A percentile compares a stretch with the other conserved stretches of the same genome.
phyloP scores from a whole-genome alignment of 805 yeast species.

The Metschnikowia rubicola region DNA sequence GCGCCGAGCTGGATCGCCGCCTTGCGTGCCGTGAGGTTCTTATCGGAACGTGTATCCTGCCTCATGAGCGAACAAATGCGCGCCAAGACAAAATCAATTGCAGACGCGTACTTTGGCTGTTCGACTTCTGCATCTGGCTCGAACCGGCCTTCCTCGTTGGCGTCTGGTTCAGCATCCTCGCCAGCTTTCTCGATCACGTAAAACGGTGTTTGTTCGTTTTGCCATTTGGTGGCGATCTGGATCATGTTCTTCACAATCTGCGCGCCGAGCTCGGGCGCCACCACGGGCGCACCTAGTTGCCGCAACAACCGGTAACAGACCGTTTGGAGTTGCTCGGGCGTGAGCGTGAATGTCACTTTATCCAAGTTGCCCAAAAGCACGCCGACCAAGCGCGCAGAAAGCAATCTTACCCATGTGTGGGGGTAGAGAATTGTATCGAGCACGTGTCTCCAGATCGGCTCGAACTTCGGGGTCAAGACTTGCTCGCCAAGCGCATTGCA shows the following conservation, averaged over 20 bases:
- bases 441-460: slow-evolving; percentile 48
- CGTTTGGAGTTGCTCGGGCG: slow-evolving; percentile 54
- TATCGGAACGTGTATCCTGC: slow-evolving; percentile 55
- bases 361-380: slow-evolving; percentile 44
- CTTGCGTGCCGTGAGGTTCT: slow-evolving; percentile 57
- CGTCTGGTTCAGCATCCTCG: not conserved
- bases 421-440: slow-evolving; percentile 68
- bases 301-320: slow-evolving; percentile 66
- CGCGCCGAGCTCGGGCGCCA: slow-evolving; percentile 58
- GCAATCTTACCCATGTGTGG: slow-evolving; percentile 85
- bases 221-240: slow-evolving; percentile 61
- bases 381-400: slow-evolving; percentile 59
- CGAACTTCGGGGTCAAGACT: slow-evolving; percentile 28
- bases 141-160: not conserved
- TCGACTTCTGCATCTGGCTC: not conserved
- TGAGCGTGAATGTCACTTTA: slow-evolving; percentile 30
- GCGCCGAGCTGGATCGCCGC: slow-evolving; percentile 70
- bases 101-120: slow-evolving; percentile 25
- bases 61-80: slow-evolving; percentile 62
- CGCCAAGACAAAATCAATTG: slow-evolving; percentile 60
- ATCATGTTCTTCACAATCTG: slow-evolving; percentile 68
- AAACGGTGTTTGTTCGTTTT: slow-evolving; percentile 37
- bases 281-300: slow-evolving; percentile 77
- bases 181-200: slow-evolving; percentile 11
- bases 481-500: slow-evolving; percentile 35